Percentiles rank a stretch among this genome's conserved stretches.
These are phyloP conservation scores for Fragosphaeria purpurea DNA, from an alignment of 2,329 filamentous ascomycete genomes.

Conservation along the genomic window DNA sequence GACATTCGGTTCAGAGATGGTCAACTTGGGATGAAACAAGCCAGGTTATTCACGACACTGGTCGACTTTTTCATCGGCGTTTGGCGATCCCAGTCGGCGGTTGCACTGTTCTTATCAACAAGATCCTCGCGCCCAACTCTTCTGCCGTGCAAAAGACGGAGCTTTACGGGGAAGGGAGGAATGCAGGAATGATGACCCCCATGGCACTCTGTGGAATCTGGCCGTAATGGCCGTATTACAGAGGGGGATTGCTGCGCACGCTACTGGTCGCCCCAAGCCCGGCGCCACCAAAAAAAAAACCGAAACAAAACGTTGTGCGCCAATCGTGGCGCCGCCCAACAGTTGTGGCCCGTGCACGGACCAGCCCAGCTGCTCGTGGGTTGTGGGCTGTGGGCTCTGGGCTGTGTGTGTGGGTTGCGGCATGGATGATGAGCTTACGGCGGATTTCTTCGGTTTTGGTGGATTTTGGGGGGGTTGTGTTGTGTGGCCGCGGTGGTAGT, in stretches of 20 bases:
- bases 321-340: slow-evolving; percentile 1
- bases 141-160: neutral
- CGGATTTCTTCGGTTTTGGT: too few relatives aligned
- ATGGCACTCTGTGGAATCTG: neutral
- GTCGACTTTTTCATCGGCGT: too few relatives aligned
- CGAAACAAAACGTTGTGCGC: slow-evolving; percentile 3
- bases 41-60: neutral
- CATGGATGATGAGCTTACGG: too few relatives aligned
- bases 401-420: too few relatives aligned
- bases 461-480: too few relatives aligned
- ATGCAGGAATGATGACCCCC: neutral
- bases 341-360: neutral
- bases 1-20: too few relatives aligned
- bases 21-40: slow-evolving; percentile 11
- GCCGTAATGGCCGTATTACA: too few relatives aligned
- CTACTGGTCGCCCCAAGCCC: neutral
- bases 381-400: neutral
- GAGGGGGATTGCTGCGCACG: too few relatives aligned
- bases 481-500: neutral
- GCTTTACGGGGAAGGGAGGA: neutral
- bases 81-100: too few relatives aligned
- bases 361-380: slow-evolving; percentile 3
- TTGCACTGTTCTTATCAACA: too few relatives aligned
- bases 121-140: neutral
- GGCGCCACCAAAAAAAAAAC: slow-evolving; percentile 1